Base-by-base conservation (phyloP, 2,329 filamentous ascomycete species). In the Westerdykella aurantiaca region DNA sequence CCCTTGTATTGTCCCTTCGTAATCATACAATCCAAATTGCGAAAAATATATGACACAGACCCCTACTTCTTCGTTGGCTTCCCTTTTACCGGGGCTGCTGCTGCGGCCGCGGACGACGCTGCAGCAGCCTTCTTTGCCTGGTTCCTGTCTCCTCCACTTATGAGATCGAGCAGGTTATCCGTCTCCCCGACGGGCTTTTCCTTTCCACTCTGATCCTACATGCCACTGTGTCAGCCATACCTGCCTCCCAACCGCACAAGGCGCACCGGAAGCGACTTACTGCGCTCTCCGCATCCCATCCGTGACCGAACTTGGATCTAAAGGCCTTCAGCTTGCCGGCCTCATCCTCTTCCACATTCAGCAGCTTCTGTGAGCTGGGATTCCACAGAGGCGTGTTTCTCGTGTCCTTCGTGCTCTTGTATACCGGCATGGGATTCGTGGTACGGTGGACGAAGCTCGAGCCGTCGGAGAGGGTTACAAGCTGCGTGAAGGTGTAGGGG, bases 401-500 rank as follows among this genome's bases (percentile, higher is more conserved):
- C 37, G 85, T 87, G 72, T 98, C 93, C 70, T 95, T 94, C 48
- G 76, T 78, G 41, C 72, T 75, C 52, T 74, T 73, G 69, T 82
- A 81, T 46, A 83, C 71, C 6, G 81, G 74, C 17, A 71, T 58
- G 0, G 88, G 87, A 10, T 81, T 87, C 10, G 86, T 88, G 18
- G 87, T 90, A 64, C 86, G 86, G 61, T 83, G 77, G 39, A 85
- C 82, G 71, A 81, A 97, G 47, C 90, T 86, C 60, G 81, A 86
- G 57, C 93, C 93, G 74, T 98, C 93, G 34, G 85, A 88, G 52
- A 97, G 84, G 42, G 89, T 90, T 55, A 98, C 77, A 48, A 98
- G 80, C 72, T 98, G 93, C n/a, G 91, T 96, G 76, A 96, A 97
- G 55, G 85, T 88, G 77, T 96, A 97, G 34, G 93, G 91, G 5